phyloP scores from a whole-genome alignment of 2,329 filamentous ascomycete genomes.

The Claviceps quebecensis region DNA sequence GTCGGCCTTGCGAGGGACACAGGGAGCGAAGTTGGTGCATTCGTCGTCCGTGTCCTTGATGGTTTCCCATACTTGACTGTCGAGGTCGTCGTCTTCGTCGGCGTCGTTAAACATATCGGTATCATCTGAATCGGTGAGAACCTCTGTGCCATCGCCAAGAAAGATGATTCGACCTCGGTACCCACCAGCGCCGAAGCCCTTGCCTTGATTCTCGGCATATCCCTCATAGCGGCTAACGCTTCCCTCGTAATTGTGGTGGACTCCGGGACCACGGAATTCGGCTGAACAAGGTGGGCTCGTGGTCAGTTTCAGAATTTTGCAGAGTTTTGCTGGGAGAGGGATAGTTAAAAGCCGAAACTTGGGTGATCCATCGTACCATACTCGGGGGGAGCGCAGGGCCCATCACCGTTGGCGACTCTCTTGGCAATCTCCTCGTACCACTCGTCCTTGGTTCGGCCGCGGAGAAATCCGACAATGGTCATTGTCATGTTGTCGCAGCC shows the following conservation, averaged over 20 bases:
- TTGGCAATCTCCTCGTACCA: slow-evolving; percentile 96
- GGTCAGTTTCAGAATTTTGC: slow-evolving; percentile 12
- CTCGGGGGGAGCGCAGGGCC: slow-evolving; percentile 95
- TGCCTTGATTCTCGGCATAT: slow-evolving; percentile 51
- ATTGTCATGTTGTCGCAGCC: slow-evolving; percentile 99
- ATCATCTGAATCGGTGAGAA: slow-evolving; percentile 77
- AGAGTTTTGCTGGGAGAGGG: slow-evolving; percentile 1
- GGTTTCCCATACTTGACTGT: slow-evolving; percentile 52
- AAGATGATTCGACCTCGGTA: slow-evolving; percentile 83
- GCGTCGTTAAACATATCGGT: slow-evolving; percentile 84
- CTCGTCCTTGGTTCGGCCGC: slow-evolving; percentile 87
- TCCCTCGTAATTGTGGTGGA: slow-evolving; percentile 72
- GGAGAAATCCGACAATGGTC: slow-evolving; percentile 74
- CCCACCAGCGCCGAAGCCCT: slow-evolving; percentile 51
- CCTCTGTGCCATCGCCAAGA: slow-evolving; percentile 87
- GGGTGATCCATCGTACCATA: slow-evolving; percentile 67
- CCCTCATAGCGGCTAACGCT: slow-evolving; percentile 65
- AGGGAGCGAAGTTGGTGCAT: too few species aligned
- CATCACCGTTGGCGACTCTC: slow-evolving; percentile 90
- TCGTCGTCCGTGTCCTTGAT: too few species aligned
- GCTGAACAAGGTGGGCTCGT: slow-evolving; percentile 33
- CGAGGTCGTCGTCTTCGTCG: slow-evolving; percentile 75
- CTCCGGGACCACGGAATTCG: slow-evolving; percentile 71
- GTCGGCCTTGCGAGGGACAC: slow-evolving; percentile 7
- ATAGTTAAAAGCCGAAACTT: slow-evolving; percentile 8